A percentile compares a stretch with the other conserved stretches of the same genome.
Evolutionary conservation across 2,329 filamentous ascomycete genomes (phyloP).

Genomic region (Neofusicoccum kwambonambiense): DNA sequence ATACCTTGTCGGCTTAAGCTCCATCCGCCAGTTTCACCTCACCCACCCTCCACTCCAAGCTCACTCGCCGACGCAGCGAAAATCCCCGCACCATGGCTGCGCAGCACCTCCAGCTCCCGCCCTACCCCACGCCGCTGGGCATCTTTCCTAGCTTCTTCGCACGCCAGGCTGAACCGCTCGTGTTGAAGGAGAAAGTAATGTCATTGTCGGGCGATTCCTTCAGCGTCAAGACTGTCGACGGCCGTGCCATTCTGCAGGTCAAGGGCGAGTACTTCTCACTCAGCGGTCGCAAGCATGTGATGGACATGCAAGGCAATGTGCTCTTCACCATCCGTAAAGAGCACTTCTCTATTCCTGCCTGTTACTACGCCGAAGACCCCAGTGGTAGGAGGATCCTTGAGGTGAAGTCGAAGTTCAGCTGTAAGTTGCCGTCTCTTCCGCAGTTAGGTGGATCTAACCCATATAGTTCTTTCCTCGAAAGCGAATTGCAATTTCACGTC

Average conservation of each 20-base stretch:
- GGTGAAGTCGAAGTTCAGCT: slow-evolving; percentile 55
- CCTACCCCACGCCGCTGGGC: slow-evolving; percentile 20
- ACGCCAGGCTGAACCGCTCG: slow-evolving; percentile 44
- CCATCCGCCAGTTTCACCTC: neutral
- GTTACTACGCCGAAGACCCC: slow-evolving; percentile 51
- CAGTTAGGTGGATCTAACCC: neutral
- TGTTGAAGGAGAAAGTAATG: slow-evolving; percentile 61
- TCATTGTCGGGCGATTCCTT: slow-evolving; percentile 65
- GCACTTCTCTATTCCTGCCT: slow-evolving; percentile 48
- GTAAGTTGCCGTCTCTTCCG: slow-evolving; percentile 40
- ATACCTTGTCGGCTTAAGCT: neutral
- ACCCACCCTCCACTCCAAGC: neutral
- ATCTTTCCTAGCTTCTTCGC: slow-evolving; percentile 31
- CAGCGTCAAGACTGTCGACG: slow-evolving; percentile 57
- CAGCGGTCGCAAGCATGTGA: slow-evolving; percentile 56
- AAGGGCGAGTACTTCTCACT: slow-evolving; percentile 56
- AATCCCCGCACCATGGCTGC: neutral
- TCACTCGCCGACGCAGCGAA: neutral
- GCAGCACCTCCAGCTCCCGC: neutral
- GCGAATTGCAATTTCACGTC: slow-evolving; percentile 47
- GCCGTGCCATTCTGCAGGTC: slow-evolving; percentile 56
- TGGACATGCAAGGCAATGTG: slow-evolving; percentile 53
- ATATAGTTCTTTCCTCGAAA: neutral
- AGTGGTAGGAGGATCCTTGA: slow-evolving; percentile 51
- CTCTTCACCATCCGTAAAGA: slow-evolving; percentile 61